These are phyloP conservation scores for Oidium heveae DNA, from an alignment of 2,329 filamentous ascomycete species.

Conservation along the genomic window DNA sequence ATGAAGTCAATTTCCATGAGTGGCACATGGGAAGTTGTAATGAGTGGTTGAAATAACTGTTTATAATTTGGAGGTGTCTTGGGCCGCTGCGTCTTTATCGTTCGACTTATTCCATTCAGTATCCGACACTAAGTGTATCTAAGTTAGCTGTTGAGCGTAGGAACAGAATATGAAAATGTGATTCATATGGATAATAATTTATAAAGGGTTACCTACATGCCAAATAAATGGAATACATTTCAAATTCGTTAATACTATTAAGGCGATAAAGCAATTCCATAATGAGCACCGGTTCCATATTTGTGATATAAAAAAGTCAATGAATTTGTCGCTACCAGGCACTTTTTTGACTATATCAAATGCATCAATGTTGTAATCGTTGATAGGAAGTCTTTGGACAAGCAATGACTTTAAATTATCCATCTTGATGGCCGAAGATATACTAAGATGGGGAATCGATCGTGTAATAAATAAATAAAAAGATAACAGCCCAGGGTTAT, in stretches of 20 bases:
- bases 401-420: too few relatives aligned
- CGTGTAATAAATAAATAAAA: too few relatives aligned
- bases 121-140: conserved; percentile 12
- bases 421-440: too few relatives aligned
- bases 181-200: too few relatives aligned
- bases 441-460: too few relatives aligned
- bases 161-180: not conserved
- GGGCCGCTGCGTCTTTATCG: conserved; percentile 19
- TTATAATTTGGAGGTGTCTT: conserved; percentile 17
- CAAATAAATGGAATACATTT: conserved; percentile 33
- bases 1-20: conserved; percentile 47
- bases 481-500: too few relatives aligned
- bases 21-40: conserved; percentile 31
- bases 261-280: conserved; percentile 13
- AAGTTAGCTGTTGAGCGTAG: not conserved
- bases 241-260: conserved; percentile 24
- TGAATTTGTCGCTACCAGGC: too few relatives aligned
- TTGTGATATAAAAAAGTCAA: conserved; percentile 2
- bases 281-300: conserved; percentile 11
- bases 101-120: conserved; percentile 18
- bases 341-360: too few relatives aligned
- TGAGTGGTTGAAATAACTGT: conserved; percentile 32
- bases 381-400: too few relatives aligned
- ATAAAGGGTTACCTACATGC: conserved; percentile 22
- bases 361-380: too few relatives aligned